Conservation (phyloP, 1,139 yeast genomes). For the Yamadazyma buinensis region DNA sequence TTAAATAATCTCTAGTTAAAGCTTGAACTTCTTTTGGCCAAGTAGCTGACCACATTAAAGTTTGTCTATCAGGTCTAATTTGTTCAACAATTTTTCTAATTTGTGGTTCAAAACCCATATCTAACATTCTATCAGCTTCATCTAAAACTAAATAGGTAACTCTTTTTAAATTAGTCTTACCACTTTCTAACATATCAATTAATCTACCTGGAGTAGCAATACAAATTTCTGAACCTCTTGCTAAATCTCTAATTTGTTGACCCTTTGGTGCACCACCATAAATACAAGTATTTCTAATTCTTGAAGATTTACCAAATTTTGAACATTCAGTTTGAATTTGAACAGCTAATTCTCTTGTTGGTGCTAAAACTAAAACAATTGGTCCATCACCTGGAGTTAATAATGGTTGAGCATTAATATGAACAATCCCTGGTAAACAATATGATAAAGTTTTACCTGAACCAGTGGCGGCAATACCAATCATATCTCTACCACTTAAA, state of each 20-base stretch:
- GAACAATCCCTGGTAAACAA: conserved; percentile 91
- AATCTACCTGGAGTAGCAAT: conserved; percentile 99
- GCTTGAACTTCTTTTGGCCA: conserved; percentile 99
- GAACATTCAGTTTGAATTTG: conserved; percentile 96
- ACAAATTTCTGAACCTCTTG: conserved; percentile 91
- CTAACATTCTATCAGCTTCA: conserved; percentile 95
- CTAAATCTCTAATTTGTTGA: conserved; percentile 90
- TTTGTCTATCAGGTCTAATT: conserved; percentile 96
- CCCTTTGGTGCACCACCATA: conserved; percentile 99
- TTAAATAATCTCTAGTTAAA: conserved; percentile 84
- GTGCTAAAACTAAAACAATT: conserved; percentile 90
- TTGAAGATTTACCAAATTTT: conserved; percentile 86
- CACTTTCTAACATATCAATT: conserved; percentile 93
- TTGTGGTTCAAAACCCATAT: conserved; percentile 97
- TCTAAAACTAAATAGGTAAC: conserved; percentile 95
- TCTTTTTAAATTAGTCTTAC: conserved; percentile 92
- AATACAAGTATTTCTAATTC: conserved; percentile 95
- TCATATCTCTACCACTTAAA: conserved; percentile 95
- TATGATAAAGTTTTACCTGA: conserved; percentile 94
- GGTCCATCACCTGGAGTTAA: conserved; percentile 94
- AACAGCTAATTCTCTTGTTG: conserved; percentile 98
- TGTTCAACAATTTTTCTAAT: conserved; percentile 92
- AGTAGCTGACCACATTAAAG: conserved; percentile 99
- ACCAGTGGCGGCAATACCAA: conserved; percentile 98
- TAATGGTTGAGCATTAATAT: conserved; percentile 86